phyloP scores from a whole-genome alignment of 2,329 filamentous ascomycete species.

The Ceratocystis lukuohia region DNA sequence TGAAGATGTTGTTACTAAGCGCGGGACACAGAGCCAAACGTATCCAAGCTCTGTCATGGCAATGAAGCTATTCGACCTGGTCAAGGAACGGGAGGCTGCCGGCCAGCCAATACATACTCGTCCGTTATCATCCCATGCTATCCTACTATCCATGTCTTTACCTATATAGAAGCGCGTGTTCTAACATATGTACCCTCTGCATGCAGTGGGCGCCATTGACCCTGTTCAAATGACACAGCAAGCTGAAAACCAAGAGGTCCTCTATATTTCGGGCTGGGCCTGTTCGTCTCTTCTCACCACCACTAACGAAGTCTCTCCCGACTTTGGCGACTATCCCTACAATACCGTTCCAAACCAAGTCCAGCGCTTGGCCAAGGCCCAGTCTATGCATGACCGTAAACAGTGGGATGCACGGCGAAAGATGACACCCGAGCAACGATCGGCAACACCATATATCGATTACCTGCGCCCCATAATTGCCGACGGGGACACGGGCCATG shows the following conservation, averaged over 20 bases:
- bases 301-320: constrained; percentile 93
- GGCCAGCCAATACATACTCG: constrained; percentile 89
- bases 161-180: neutral
- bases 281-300: constrained; percentile 85
- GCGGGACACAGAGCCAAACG: constrained; percentile 70
- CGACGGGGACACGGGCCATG: constrained; percentile 92
- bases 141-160: neutral
- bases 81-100: constrained; percentile 62
- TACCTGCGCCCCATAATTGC: constrained; percentile 92
- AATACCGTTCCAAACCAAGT: constrained; percentile 98
- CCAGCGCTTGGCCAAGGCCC: constrained; percentile 87
- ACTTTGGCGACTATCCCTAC: constrained; percentile 98
- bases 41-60: constrained; percentile 95
- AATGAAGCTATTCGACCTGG: constrained; percentile 79
- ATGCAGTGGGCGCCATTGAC: constrained; percentile 83
- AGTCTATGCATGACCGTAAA: constrained; percentile 92
- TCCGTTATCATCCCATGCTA: constrained; percentile 31
- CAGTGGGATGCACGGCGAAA: constrained; percentile 79
- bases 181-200: constrained; percentile 18
- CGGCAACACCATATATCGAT: constrained; percentile 69
- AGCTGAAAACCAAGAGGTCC: constrained; percentile 84
- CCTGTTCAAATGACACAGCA: constrained; percentile 99
- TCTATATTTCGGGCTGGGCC: constrained; percentile 95
- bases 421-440: constrained; percentile 58
- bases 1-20: constrained; percentile 83